Base-by-base conservation (phyloP, 257 asterid genomes). In the Scutellaria galericulata region DNA sequence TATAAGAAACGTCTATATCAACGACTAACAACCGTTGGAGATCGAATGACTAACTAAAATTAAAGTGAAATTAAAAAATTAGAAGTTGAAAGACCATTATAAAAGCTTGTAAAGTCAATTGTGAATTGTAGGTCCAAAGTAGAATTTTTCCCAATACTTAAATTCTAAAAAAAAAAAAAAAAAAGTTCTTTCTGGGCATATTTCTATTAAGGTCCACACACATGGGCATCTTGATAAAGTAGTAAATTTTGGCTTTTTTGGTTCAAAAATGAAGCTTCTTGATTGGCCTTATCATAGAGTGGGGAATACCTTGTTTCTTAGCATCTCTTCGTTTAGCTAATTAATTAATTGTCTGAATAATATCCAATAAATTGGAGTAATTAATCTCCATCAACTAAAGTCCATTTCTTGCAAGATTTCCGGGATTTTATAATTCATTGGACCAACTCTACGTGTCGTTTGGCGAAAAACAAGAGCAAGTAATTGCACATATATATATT, bases 401-500 rank as follows among this genome's bases (percentile, higher is more conserved):
- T 80, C 81, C 37, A 80, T 56, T 50, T 74, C 72, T 51, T 41
- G 72, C 79, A 10, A 9, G 79, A 69, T 74, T 74, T 52, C 11
- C 75, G 78, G 78, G 85, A 77, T 79, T 18, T 66, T 66, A 51
- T 69, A 2, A 35, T 41, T 15, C 24, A 22, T 24, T 68, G 61
- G 68, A 24, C 70, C 77, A 76, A 56, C 46, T 52, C 64, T 20
- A 61, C 71, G 61, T 73, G 74, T 75, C 64, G 11, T 24, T 7
- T 15, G 45, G n/a, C 44, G 7, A 51, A 55, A 7, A 12, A 69
- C 8, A 35, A 27, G 15, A 2, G 12, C 6, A 37, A 24, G 9
- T 47, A 35, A 45, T 35, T 45, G 37, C 9, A 22, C 4, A 14
- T 52, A 6, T 9, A 1, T 45, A 14, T 4, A 8, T 65, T 66